Evolutionary conservation across 2,329 filamentous ascomycete genomes (phyloP), one percentile per base, ranked within the genome.

Genomic region (Pseudopithomyces chartarum): DNA sequence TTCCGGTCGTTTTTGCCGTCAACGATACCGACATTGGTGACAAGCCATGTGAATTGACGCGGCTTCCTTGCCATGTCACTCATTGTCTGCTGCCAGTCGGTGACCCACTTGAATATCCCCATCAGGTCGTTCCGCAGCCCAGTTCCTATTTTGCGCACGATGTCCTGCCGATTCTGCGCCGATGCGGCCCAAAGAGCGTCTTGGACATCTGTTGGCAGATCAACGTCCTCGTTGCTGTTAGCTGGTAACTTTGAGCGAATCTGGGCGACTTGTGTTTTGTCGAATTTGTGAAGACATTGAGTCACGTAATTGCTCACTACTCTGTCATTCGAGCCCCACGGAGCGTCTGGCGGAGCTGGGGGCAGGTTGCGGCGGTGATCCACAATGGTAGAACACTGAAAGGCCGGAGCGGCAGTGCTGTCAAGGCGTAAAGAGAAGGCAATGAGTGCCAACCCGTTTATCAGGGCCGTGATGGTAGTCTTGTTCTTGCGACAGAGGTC

Each of bases 11-110:
- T 62, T 40, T 36, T 56, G n/a, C 72, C 67, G 44, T 76, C 59
- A 15, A 77, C 54, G 6, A 75, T 68, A 40, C 74, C 75, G n/a
- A 76, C 52, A 56, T 76, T 77, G 44, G 73, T 74, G 7, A 78
- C 67, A 20, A 75, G 56, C 66, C 71, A 77, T 19, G 74, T 64
- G 32, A 66, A 64, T 12, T 71, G 61, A 17, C 74, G 62, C 52
- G 65, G 54, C 63, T 67, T 74, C 20, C 59, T 60, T 11, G 68
- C 69, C 50, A 63, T 62, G 50, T 55, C 49, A 1, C 55, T 62
- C 66, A 70, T 65, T 56, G 67, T 67, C 56, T 66, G 34, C 56
- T 66, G 63, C 75, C 74, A 78, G 65, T 77, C 72, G 17, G 61
- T 62, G 26, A 77, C 72, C 33, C 66, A 70, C 62, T 71, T 70